phyloP scores from a whole-genome alignment of 768 basidiomycete species.

The Mycena rebaudengoi region DNA sequence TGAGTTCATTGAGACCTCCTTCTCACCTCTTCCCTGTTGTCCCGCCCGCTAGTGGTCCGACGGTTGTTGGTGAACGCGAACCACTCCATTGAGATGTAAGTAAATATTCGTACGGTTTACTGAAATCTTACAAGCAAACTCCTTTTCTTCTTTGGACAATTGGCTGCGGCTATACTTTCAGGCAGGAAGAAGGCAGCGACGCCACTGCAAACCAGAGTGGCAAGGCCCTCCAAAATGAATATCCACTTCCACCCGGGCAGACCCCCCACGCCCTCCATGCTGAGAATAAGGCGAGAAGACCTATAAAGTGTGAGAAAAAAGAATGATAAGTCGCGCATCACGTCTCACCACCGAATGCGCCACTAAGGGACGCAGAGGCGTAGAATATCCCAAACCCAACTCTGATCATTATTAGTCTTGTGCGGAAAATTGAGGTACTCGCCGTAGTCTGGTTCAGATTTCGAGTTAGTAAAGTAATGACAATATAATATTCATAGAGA shows the following conservation, averaged over 20 bases:
- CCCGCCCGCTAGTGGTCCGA: neutral
- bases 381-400: slow-evolving; percentile 68
- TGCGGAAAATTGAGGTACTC: neutral
- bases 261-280: slow-evolving; percentile 65
- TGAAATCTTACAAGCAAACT: slow-evolving; percentile 55
- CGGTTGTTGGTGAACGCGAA: neutral
- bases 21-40: no score
- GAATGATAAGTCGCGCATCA: neutral
- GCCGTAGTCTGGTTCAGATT: no score
- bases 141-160: slow-evolving; percentile 61
- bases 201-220: slow-evolving; percentile 54
- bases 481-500: no score
- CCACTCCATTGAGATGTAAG: slow-evolving; percentile 18
- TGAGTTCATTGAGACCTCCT: no score
- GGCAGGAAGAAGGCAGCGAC: slow-evolving; percentile 56
- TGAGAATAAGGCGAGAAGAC: slow-evolving; percentile 69
- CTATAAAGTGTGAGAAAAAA: slow-evolving; percentile 33
- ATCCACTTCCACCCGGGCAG: slow-evolving; percentile 73
- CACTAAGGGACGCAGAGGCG: slow-evolving; percentile 68
- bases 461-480: no score
- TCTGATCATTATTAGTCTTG: neutral
- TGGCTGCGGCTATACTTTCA: slow-evolving; percentile 54
- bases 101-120: slow-evolving; percentile 29
- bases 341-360: slow-evolving; percentile 70
- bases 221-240: slow-evolving; percentile 67